Conservation (phyloP, 2,329 filamentous ascomycete species). For the Trichoderma endophyticum region DNA sequence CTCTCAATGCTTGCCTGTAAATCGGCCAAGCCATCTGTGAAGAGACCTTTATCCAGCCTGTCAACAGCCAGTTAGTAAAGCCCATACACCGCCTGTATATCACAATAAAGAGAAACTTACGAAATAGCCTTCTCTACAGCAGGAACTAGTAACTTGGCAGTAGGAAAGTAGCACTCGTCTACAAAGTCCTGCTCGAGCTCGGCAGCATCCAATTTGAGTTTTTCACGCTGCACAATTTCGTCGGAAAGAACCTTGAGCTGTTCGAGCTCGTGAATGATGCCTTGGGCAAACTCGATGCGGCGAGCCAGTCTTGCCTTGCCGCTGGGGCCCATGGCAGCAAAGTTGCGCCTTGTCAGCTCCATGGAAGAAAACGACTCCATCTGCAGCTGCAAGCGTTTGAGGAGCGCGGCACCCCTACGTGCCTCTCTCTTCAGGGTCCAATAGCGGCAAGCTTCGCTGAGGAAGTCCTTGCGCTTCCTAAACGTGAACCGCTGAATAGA, state of each 20-base stretch:
- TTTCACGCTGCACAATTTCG: conserved; percentile 71
- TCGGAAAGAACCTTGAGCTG: conserved; percentile 69
- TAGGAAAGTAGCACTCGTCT: conserved; percentile 87
- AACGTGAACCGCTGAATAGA: conserved; percentile 77
- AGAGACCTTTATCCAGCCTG: conserved; percentile 64
- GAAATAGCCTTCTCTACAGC: conserved; percentile 75
- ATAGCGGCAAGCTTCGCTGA: conserved; percentile 90
- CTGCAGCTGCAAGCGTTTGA: conserved; percentile 90
- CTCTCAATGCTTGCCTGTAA: conserved; percentile 52
- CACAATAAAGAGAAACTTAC: conserved; percentile 51
- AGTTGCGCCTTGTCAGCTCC: conserved; percentile 93
- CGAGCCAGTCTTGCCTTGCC: conserved; percentile 74
- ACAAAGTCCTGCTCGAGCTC: conserved; percentile 76
- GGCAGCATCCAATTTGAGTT: conserved; percentile 71
- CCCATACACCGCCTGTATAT: not conserved
- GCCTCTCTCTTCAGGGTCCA: conserved; percentile 97
- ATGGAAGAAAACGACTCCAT: conserved; percentile 96
- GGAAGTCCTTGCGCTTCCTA: conserved; percentile 85
- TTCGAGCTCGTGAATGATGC: conserved; percentile 71
- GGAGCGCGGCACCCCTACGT: conserved; percentile 80
- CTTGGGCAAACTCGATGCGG: conserved; percentile 84
- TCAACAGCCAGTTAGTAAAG: conserved; percentile 34
- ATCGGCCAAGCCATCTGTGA: conserved; percentile 48
- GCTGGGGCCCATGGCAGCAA: conserved; percentile 86
- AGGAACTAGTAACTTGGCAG: conserved; percentile 70